A percentile compares a stretch with the other conserved stretches of the same genome.
Conservation (phyloP, 345 rosid species). For the Eucalyptus marginata region DNA sequence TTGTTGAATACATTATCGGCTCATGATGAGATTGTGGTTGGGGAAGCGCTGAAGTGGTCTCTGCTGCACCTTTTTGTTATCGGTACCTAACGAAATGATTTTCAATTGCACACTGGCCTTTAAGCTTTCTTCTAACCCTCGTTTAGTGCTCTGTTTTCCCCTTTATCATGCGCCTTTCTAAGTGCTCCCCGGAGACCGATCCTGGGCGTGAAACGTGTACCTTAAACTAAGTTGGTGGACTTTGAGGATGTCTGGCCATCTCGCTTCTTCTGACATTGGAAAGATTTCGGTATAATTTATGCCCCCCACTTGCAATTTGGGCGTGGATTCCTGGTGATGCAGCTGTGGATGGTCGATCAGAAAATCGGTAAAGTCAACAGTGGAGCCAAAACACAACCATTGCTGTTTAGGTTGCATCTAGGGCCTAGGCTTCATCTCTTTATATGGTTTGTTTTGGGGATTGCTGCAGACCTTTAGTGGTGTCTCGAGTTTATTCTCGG, state of each 20-base stretch:
- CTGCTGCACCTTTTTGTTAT: background rate
- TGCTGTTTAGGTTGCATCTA: background rate
- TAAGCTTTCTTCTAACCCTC: background rate
- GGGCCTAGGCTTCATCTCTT: background rate
- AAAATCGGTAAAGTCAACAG: background rate
- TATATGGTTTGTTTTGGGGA: background rate
- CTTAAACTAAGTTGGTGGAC: background rate
- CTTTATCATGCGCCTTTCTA: background rate
- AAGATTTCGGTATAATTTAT: background rate
- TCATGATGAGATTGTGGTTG: background rate
- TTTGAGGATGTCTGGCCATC: background rate
- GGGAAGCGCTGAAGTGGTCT: background rate
- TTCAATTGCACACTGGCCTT: background rate
- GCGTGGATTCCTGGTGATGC: background rate
- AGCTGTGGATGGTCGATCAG: background rate
- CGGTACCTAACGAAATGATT: background rate
- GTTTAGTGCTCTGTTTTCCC: background rate
- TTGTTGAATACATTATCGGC: background rate
- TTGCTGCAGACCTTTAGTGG: background rate
- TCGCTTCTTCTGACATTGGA: background rate
- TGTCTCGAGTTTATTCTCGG: background rate
- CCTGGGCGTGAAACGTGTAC: background rate
- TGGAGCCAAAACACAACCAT: background rate
- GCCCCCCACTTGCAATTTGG: background rate
- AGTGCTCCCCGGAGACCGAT: background rate